Conservation (phyloP, 331 rosid species). For the Phaseolus coccineus region DNA sequence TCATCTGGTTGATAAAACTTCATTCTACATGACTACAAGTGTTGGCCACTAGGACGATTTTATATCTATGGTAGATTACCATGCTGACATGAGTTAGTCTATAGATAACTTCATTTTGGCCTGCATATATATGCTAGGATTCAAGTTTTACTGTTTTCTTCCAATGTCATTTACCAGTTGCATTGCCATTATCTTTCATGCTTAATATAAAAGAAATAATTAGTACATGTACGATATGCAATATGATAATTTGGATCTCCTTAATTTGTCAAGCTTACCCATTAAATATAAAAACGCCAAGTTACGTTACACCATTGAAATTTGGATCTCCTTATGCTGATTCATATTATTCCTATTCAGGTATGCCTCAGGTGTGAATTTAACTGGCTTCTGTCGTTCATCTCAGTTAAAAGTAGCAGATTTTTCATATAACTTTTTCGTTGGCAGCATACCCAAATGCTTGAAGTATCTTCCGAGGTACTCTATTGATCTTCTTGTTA, state of each 20-base stretch:
- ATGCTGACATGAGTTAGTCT: too few relatives aligned
- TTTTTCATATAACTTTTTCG: conserved; percentile 89
- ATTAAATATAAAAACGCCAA: background rate
- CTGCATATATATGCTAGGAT: background rate
- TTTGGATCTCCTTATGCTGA: conserved; percentile 36
- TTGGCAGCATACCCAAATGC: conserved; percentile 92
- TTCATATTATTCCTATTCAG: conserved; percentile 54
- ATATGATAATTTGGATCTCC: too few relatives aligned
- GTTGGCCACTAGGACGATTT: background rate
- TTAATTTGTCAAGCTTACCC: too few relatives aligned
- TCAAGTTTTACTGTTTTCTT: conserved; percentile 19
- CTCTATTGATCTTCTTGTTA: conserved; percentile 27
- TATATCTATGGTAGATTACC: too few relatives aligned
- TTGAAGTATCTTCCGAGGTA: conserved; percentile 86
- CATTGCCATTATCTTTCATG: background rate
- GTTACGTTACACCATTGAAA: conserved; percentile 13
- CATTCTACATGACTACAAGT: background rate
- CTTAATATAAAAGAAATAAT: background rate
- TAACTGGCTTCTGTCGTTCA: conserved; percentile 71
- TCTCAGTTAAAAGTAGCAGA: conserved; percentile 76
- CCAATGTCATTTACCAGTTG: background rate
- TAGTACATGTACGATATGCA: too few relatives aligned
- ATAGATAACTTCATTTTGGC: too few relatives aligned
- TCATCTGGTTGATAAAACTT: conserved; percentile 9
- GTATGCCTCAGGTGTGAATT: conserved; percentile 58